Base-by-base conservation (phyloP, 1,139 yeast genomes). In the Geotrichum carabidarum region DNA sequence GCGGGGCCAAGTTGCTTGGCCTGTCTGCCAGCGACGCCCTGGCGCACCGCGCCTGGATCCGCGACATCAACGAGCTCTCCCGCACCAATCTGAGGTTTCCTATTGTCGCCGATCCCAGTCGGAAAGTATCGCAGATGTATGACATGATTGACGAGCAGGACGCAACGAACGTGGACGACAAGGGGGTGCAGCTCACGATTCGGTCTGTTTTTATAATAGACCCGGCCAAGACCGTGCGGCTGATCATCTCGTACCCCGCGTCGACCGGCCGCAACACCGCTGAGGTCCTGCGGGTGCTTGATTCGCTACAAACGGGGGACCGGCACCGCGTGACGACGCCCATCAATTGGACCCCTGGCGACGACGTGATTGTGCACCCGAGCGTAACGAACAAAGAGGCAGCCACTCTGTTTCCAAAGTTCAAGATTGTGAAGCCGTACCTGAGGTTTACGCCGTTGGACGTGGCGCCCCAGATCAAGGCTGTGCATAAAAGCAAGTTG, bases 181-280 rank as follows among this genome's bases (percentile, higher is more conserved):
- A 77, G 71, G 85, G 84, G 54, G 75, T 78, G 37, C 83, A 82
- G 58, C 72, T 81, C 66, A 87, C 95, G 56, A 84, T 86, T 68
- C 79, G 95, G 72, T 84, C 93, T 15, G 94, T 86, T 52, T 86
- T 84, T 74, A 78, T 87, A 66, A 86, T 87, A 70, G 95, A 87
- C 73, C 93, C 94, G 63, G 72, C 74, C 62, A 85, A 86, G 77
- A 84, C 79, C 64, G 78, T 86, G 63, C 78, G 95, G 68, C 77
- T 86, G 66, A 83, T 80, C 59, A 74, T 86, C 70, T 73, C 90
- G 42, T 87, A 87, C 74, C 95, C 95, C 51, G 90, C 94, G 55
- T 83, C 91, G 36, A 83, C 89, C 48, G 95, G 95, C 65, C 80
- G 95, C 75, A 86, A 86, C 80, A 83, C 94, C 48, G 93, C 94